These are phyloP conservation scores for Rhizopus arrhizus DNA, from an alignment of 371 early-diverging fungal genomes.

Conservation along the genomic window DNA sequence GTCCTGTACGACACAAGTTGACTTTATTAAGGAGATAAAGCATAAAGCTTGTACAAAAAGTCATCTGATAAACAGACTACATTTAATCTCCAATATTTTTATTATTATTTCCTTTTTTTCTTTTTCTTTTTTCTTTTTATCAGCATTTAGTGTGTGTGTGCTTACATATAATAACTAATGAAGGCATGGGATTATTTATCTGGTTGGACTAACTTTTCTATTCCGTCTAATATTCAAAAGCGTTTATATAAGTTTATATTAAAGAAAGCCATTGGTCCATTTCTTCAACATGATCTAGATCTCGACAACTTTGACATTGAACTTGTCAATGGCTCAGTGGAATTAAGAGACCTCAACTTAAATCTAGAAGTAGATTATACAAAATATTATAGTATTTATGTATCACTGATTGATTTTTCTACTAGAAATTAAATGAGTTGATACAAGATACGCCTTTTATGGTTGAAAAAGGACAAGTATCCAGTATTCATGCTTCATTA, in stretches of 20 bases:
- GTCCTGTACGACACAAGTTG: neutral
- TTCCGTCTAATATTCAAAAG: constrained; percentile 80
- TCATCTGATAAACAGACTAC: constrained; percentile 1
- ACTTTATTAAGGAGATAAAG: constrained; percentile 3
- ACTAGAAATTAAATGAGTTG: constrained; percentile 73
- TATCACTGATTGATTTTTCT: neutral
- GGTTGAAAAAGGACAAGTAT: constrained; percentile 70
- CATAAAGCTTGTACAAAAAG: neutral
- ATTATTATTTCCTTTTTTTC: constrained; percentile 7
- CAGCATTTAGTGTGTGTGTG: too few species aligned
- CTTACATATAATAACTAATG: constrained; percentile 16
- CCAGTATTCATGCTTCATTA: constrained; percentile 71
- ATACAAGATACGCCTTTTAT: constrained; percentile 68
- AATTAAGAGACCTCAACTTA: constrained; percentile 77
- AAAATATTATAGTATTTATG: neutral
- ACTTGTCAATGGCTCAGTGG: constrained; percentile 78
- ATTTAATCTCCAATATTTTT: neutral
- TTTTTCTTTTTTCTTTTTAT: neutral
- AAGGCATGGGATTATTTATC: constrained; percentile 54
- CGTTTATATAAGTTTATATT: constrained; percentile 83
- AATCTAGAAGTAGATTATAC: constrained; percentile 68
- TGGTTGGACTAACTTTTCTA: constrained; percentile 50
- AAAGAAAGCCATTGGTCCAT: constrained; percentile 82
- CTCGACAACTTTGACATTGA: constrained; percentile 86
- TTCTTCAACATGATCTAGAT: constrained; percentile 78